Evolutionary conservation across 225 moss, liverwort and hornwort species (phyloP).

Genomic region (Ulota crispa): DNA sequence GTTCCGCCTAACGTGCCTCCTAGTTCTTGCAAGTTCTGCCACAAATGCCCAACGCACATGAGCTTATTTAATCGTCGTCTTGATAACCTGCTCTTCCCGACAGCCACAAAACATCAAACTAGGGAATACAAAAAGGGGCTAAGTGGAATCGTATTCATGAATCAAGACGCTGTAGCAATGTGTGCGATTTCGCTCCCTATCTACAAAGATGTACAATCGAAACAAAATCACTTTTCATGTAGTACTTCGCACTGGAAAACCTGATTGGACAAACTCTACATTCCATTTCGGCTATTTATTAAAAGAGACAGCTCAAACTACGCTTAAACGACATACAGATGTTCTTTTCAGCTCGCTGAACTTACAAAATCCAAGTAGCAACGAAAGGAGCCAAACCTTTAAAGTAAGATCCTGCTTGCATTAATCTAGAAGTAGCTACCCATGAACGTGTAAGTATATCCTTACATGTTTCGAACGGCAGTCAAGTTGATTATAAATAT

Average conservation of each 20-base stretch:
- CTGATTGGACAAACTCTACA: background rate
- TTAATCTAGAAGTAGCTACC: background rate
- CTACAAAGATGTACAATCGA: background rate
- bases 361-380: background rate
- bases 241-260: background rate
- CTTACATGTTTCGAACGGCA: background rate
- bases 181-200: background rate
- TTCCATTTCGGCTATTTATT: background rate
- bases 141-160: background rate
- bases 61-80: background rate
- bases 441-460: background rate
- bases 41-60: conserved; percentile 7
- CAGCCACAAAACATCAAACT: background rate
- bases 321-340: background rate
- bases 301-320: background rate
- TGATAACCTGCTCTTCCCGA: background rate
- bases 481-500: background rate
- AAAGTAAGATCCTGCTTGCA: background rate
- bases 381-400: background rate
- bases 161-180: background rate
- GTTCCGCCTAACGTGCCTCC: conserved; percentile 60
- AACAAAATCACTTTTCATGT: background rate
- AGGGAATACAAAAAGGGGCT: background rate
- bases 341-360: background rate
- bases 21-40: conserved; percentile 81